These are phyloP conservation scores for Oenanthe sinensis DNA, from an alignment of 129 eudicot genomes.

Conservation along the genomic window DNA sequence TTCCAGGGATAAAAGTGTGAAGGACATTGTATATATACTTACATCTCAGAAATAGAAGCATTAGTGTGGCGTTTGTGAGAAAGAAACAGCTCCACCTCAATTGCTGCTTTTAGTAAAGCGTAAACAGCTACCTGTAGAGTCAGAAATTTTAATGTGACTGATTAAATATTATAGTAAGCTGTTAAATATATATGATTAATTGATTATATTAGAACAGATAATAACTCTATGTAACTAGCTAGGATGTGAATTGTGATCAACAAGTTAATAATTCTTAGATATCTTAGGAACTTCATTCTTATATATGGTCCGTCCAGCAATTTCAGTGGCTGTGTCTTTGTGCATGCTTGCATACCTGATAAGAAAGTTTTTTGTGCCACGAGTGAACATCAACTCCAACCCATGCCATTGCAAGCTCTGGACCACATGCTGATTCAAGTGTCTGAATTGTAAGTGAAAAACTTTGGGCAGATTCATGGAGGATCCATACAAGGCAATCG, in stretches of 20 bases:
- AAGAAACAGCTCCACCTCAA: constrained; percentile 69
- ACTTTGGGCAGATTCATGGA: constrained; percentile 71
- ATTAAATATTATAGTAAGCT: not conserved
- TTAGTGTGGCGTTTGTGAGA: constrained; percentile 62
- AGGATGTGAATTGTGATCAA: not conserved
- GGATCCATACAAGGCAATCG: constrained; percentile 49
- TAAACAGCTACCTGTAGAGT: constrained; percentile 58
- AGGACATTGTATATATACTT: constrained; percentile 30
- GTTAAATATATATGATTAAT: not conserved
- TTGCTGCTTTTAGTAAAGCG: constrained; percentile 61
- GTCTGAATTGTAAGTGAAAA: constrained; percentile 46
- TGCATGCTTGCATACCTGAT: constrained; percentile 43
- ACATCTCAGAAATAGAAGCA: constrained; percentile 54
- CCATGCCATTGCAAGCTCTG: constrained; percentile 81
- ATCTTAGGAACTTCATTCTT: not conserved
- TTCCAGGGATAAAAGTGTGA: constrained; percentile 1
- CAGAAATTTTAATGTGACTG: constrained; percentile 5
- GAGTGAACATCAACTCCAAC: constrained; percentile 68
- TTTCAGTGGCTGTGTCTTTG: not conserved
- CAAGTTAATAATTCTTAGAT: constrained; percentile 1
- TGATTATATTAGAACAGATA: not conserved
- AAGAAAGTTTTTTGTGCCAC: constrained; percentile 68
- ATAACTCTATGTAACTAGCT: not conserved
- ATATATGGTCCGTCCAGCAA: not conserved
- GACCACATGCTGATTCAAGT: constrained; percentile 38